Conservation (phyloP, 2,329 filamentous ascomycete genomes). For the Cadophora gregata region DNA sequence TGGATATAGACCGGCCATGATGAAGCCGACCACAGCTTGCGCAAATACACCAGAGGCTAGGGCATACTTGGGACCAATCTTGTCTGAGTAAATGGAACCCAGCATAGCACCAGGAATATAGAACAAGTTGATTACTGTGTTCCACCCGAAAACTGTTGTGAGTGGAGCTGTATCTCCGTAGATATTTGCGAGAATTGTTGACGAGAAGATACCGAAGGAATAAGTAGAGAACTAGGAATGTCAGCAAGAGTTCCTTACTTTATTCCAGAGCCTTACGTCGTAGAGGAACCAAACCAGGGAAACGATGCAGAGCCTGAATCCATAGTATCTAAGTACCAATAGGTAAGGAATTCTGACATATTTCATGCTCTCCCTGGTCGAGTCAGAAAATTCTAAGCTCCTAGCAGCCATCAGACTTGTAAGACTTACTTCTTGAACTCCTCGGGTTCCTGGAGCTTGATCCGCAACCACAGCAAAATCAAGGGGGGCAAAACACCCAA, state of each 20-base stretch:
- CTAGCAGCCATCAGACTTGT: neutral
- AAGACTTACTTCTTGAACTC: slow-evolving; percentile 61
- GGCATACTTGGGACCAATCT: slow-evolving; percentile 77
- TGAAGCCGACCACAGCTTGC: slow-evolving; percentile 83
- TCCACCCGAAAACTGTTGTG: slow-evolving; percentile 86
- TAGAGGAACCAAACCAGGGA: slow-evolving; percentile 86
- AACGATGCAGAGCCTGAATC: slow-evolving; percentile 72
- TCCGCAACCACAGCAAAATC: slow-evolving; percentile 71
- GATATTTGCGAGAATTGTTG: slow-evolving; percentile 72
- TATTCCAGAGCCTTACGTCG: slow-evolving; percentile 55
- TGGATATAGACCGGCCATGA: slow-evolving; percentile 83
- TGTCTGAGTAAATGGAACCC: slow-evolving; percentile 79
- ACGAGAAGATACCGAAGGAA: slow-evolving; percentile 85
- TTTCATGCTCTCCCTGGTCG: slow-evolving; percentile 44
- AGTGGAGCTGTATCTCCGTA: slow-evolving; percentile 65
- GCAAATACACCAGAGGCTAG: slow-evolving; percentile 72
- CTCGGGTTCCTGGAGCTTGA: slow-evolving; percentile 79
- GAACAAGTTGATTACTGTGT: slow-evolving; percentile 85
- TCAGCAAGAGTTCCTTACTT: slow-evolving; percentile 29
- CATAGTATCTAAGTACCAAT: slow-evolving; percentile 70
- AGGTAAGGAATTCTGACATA: slow-evolving; percentile 59
- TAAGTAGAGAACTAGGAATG: slow-evolving; percentile 73
- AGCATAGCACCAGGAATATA: slow-evolving; percentile 83
- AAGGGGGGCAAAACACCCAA: slow-evolving; percentile 80
- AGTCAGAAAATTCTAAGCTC: slow-evolving; percentile 8